Evolutionary conservation across 108 stramenopile genomes (phyloP), one percentile per base, ranked within the genome.

Genomic region (Bacterosira constricta): DNA sequence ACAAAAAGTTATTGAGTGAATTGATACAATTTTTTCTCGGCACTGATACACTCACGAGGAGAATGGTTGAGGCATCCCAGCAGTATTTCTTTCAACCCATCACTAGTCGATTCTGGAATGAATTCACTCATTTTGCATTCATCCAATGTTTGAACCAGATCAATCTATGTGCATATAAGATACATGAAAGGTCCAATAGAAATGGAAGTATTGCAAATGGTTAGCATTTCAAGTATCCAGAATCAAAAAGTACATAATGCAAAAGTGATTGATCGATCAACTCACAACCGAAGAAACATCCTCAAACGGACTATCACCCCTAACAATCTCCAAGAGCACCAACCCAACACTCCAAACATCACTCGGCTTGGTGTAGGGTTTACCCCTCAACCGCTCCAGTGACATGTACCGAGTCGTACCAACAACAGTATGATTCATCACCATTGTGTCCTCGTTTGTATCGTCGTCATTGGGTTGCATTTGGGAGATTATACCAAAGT

Each of bases 341-440:
- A 98, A 67, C 4, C 96, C 97, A n/a, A 94, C 66, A 54, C 88
- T 86, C 96, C 96, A 98, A 32, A 98, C 83, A 67, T 98, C 97
- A 51, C 86, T 85, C 12, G 86, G 59, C 41, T 56, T 61, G 1
- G 91, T 84, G 69, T 98, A 98, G 26, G 83, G 68, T 36, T 78
- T 74, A 0, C 85, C 94, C 17, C 77, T 73, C 15, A 98, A 75
- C 42, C 97, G 83, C 57, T 96, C 97, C 5, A 94, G 95, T 3
- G 91, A 84, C 96, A 97, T 98, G 72, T 93, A 96, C 25, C 69
- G 58, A 23, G 90, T 81, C 10, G 97, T 96, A 38, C 97, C 97
- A 12, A 98, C 83, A 17, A 93, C 79, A 21, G 97, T 96, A 2
- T 68, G 63, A 37, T 90, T 86, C 55, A 94, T 62, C 11, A 56